A percentile compares a stretch with the other conserved stretches of the same genome.
Conservation (phyloP, 257 asterid species). For the Fraxinus anomala region DNA sequence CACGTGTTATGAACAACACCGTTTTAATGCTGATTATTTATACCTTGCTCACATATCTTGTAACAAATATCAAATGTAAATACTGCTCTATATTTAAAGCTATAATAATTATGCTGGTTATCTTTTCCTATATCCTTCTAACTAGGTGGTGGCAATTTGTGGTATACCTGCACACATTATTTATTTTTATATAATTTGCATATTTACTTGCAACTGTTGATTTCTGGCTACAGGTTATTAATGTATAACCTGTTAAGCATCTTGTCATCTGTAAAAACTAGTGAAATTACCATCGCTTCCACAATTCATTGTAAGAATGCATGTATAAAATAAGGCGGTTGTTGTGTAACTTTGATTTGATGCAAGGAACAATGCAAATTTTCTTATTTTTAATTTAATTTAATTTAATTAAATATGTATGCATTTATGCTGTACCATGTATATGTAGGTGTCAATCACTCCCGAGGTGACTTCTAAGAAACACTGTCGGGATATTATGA, state of each 20-base stretch:
- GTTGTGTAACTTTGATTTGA: neutral
- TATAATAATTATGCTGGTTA: neutral
- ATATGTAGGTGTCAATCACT: slow-evolving; percentile 53
- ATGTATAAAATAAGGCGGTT: neutral
- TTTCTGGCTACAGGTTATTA: neutral
- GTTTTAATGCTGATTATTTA: neutral
- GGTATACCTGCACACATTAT: neutral
- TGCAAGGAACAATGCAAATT: neutral
- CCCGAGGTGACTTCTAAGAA: slow-evolving; percentile 73
- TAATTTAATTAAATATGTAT: too few relatives aligned
- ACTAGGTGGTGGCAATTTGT: neutral
- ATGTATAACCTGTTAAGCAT: neutral
- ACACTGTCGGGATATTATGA: slow-evolving; percentile 49
- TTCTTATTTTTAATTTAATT: neutral
- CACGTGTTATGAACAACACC: neutral
- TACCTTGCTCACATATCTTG: neutral
- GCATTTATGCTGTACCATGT: neutral
- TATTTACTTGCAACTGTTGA: neutral
- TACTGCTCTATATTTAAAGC: neutral
- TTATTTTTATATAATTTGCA: neutral
- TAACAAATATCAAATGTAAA: neutral
- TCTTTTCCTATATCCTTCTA: neutral
- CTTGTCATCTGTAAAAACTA: neutral
- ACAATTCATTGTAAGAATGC: neutral
- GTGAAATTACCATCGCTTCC: neutral